Conservation (phyloP, 176 grass and related monocot species). For the Pontederia crassipes region DNA sequence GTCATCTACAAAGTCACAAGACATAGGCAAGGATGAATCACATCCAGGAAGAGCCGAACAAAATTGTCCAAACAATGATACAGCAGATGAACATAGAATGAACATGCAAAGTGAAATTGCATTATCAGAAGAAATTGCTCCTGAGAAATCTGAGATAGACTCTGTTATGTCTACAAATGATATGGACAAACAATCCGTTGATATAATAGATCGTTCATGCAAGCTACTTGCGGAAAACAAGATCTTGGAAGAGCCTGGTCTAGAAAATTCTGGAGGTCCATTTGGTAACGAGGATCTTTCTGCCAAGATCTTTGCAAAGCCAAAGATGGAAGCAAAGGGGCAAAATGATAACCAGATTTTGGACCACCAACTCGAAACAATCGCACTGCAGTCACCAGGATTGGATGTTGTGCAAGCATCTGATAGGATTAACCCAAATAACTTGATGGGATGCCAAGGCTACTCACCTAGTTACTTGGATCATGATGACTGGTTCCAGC, state of each 20-base stretch:
- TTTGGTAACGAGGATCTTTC: slow-evolving; percentile 23
- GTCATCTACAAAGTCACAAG: slow-evolving; percentile 26
- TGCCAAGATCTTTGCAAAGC: neutral
- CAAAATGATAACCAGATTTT: slow-evolving; percentile 2
- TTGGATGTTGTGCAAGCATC: slow-evolving; percentile 36
- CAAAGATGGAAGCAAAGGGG: slow-evolving; percentile 3
- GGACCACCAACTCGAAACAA: slow-evolving; percentile 27
- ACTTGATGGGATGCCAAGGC: slow-evolving; percentile 38
- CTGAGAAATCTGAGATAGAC: slow-evolving; percentile 41
- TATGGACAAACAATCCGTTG: slow-evolving; percentile 21
- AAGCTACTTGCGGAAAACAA: neutral
- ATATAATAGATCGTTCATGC: neutral
- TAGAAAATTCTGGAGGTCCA: slow-evolving; percentile 33
- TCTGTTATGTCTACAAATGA: slow-evolving; percentile 26
- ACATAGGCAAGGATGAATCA: slow-evolving; percentile 16
- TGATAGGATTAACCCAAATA: slow-evolving; percentile 34
- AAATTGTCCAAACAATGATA: slow-evolving; percentile 34
- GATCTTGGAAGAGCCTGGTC: slow-evolving; percentile 13
- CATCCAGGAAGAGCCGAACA: slow-evolving; percentile 15
- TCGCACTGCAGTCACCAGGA: slow-evolving; percentile 23
- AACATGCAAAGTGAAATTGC: slow-evolving; percentile 36
- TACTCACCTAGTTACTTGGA: slow-evolving; percentile 37
- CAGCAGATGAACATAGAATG: slow-evolving; percentile 29
- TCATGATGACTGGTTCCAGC: slow-evolving; percentile 63
- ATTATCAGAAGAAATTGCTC: slow-evolving; percentile 28